phyloP scores from a whole-genome alignment of 768 basidiomycete genomes.

The Trametopsis cervina region DNA sequence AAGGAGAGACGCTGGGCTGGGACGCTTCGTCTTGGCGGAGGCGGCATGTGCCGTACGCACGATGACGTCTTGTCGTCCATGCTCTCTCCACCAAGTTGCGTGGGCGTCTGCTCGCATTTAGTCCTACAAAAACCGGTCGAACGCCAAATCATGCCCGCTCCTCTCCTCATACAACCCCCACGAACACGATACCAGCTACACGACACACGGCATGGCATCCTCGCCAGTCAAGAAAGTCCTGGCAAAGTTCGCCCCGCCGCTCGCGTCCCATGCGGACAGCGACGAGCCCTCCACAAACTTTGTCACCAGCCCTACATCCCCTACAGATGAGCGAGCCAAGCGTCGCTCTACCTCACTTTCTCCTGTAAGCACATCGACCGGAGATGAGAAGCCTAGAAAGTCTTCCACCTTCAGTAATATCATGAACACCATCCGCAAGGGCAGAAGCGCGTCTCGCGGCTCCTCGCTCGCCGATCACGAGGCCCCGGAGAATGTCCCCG shows the following conservation, averaged over 20 bases:
- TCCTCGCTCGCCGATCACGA: neutral
- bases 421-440: neutral
- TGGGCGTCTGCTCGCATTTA: too few relatives aligned
- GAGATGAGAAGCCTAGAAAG: conserved; percentile 1
- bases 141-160: too few relatives aligned
- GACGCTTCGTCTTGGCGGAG: too few relatives aligned
- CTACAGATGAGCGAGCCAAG: neutral
- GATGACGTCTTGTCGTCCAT: too few relatives aligned
- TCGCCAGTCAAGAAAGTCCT: conserved; percentile 17
- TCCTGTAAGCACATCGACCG: neutral
- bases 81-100: too few relatives aligned
- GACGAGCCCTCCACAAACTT: conserved; percentile 2
- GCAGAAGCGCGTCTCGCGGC: neutral
- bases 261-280: conserved; percentile 9
- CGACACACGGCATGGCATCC: conserved; percentile 12
- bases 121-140: too few relatives aligned
- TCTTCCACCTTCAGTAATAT: conserved; percentile 5
- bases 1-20: too few relatives aligned
- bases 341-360: neutral
- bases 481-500: neutral
- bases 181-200: too few relatives aligned
- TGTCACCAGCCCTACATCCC: neutral
- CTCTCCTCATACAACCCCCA: too few relatives aligned
- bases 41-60: too few relatives aligned
- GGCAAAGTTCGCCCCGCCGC: conserved; percentile 14